Evolutionary conservation across 257 asterid genomes (phyloP), one percentile per base, ranked within the genome.

Genomic region (Thymus mandschuricus): DNA sequence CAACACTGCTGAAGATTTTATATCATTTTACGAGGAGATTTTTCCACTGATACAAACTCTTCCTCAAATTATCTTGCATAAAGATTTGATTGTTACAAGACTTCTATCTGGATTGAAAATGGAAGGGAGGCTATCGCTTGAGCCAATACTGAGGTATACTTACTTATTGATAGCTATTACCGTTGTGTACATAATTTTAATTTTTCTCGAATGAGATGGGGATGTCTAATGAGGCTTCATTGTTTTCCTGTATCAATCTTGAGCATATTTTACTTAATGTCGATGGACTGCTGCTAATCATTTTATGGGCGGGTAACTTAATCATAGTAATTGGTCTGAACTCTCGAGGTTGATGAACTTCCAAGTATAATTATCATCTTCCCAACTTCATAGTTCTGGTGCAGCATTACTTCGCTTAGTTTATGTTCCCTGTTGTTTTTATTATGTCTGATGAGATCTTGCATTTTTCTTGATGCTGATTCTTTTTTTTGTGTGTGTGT

Each of bases 1-100:
- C 51, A 94, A 94, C 80, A 94, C 98, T 7, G 97, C 97, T 0
- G 93, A 88, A 80, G 97, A 85, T 75, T 94, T 94, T 76, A 94
- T 91, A 72, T 81, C 97, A 44, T 78, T 86, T 82, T 94, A 94
- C 51, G 95, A 89, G 83, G 93, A 94, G 84, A 71, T 82, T 70
- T 80, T 89, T 76, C 97, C 97, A 55, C 72, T 85, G 80, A 95
- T 94, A 65, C 99, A 94, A 80, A 94, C 97, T 45, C 85, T 91
- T 60, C 96, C 96, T 2, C 98, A 83, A 66, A 89, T 94, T 78
- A 82, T 94, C 82, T 77, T 91, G 85, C 97, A 91, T 59, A 94
- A 86, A 84, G 96, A 88, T 57, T 56, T 79, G 55, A 87, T 94
- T 66, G 50, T 91, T n/a, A 51, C 82, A 10, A 78, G 79, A 73